Conservation (phyloP, 306 rosid genomes). For the Chamaecrista fasciculata region DNA sequence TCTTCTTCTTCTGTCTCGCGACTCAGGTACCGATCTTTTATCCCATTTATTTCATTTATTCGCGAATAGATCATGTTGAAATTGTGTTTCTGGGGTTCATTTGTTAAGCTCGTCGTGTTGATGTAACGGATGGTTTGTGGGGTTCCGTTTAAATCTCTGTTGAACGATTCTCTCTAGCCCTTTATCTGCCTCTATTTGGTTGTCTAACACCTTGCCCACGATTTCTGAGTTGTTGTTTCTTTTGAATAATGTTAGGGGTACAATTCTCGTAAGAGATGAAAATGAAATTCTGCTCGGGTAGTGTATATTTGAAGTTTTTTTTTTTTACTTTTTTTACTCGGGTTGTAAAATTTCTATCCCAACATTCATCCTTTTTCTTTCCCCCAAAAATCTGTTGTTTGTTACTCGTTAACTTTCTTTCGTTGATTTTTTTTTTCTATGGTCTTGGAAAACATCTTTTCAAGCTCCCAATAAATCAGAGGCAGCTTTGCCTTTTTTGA, state of each 20-base stretch:
- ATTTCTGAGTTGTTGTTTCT: not conserved
- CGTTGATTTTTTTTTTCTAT: not conserved
- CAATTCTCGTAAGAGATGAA: not conserved
- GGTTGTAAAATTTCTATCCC: not conserved
- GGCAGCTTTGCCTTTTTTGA: not conserved
- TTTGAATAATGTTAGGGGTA: not conserved
- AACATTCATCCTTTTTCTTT: not conserved
- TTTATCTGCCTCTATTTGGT: not conserved
- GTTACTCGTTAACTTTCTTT: not conserved
- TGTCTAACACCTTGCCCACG: not conserved
- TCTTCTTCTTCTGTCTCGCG: not conserved
- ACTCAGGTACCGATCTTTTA: conserved; percentile 1
- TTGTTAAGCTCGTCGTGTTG: not conserved
- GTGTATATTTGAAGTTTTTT: not conserved
- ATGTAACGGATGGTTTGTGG: not conserved
- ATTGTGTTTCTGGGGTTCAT: not conserved
- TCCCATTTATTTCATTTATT: not conserved
- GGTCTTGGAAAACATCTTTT: not conserved
- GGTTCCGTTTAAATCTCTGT: not conserved
- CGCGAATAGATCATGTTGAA: not conserved
- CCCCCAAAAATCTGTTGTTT: not conserved
- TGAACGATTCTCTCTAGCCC: not conserved
- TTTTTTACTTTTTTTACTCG: not conserved
- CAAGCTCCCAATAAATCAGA: not conserved
- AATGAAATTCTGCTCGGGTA: not conserved